Base-by-base conservation (phyloP, 164 flowering plant genomes). In the Akebia trifoliata region DNA sequence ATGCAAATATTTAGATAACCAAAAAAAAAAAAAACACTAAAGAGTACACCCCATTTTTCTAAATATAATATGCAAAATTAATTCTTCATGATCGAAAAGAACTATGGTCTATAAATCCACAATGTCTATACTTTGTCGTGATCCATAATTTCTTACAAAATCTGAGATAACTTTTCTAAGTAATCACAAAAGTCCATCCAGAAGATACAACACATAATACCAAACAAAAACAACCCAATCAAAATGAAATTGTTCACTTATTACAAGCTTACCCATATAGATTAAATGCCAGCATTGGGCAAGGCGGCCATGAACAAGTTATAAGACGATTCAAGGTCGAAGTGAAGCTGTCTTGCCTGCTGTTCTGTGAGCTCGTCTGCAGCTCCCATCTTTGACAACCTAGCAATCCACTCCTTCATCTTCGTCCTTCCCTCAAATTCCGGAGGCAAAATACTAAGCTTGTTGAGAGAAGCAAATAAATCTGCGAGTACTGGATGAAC, bases 261-360 rank as follows among this genome's bases (percentile, higher is more conserved):
- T 70, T 72, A 71, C 75, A 78, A 50, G 50, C 72, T 64, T 64
- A 72, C 71, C 69, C 48, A 43, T 54, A 56, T 29, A 35, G 66
- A 65, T 76, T 73, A 89, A 29, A 79, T 66, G 18, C 93, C 89
- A 47, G 84, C 81, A 70, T 70, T 76, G 15, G 97, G 97, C 79
- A 93, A 72, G n/a, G 95, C 93, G 6, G 94, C 95, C 94, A 93
- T 85, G 59, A 93, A 93, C 14, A 90, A 80, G 64, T 85, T 93
- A 72, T 90, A 93, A 0, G 98, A 87, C 0, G 98, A 90, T 63
- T 87, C 98, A 1, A 93, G 80, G 62, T 93, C 98, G 49, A 93
- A 93, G 65, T 78, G 97, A 15, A 93, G 90, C 73, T 87, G 98
- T 72, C 98, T 69, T 2, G 97, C 72, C 71, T 93, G 97, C 82